Evolutionary conservation across 345 rosid genomes (phyloP), one percentile per base, ranked within the genome.

Genomic region (Geranium rotundifolium): DNA sequence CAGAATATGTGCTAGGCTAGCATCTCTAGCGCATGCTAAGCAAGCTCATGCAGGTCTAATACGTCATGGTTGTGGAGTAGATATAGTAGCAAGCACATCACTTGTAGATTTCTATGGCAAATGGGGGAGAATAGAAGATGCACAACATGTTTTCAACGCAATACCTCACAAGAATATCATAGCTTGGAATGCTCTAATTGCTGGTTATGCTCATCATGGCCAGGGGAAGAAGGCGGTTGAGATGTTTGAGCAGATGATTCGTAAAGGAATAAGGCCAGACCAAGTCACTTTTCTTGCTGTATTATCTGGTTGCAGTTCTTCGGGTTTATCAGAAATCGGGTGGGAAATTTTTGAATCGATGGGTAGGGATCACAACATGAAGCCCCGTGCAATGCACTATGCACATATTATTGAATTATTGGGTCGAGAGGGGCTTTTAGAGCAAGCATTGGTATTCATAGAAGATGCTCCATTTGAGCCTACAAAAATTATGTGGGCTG

Each of bases 51-150:
- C 90, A 37, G 73, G 77, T 65, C 68, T 88, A 31, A 63, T 88
- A 63, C 88, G 96, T 14, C 79, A 68, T 19, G 90, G 90, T 41
- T 91, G 81, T 70, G 86, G 87, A 63, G 74, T 77, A 4, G 96
- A 91, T 67, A 72, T 84, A 3, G 87, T 91, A 0, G 90, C 88
- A 7, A 86, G 77, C 68, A 82, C 98, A 0, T 84, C 90, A 14
- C 91, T 91, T 12, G 87, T 89, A 19, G 98, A 91, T 72, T 91
- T 86, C 55, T 91, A 91, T 63, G 81, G 98, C 86, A 91, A 91
- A 84, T 89, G 98, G 96, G 96, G 96, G 67, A 82, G 80, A 69
- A 69, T 91, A 71, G 87, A 91, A 73, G 73, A 85, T 66, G 97
- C 97, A 54, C 83, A 72, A 41, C 71, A 69, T 62, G 79, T 86